Conservation (phyloP, 140 eudicot species). For the Anethum foeniculum region DNA sequence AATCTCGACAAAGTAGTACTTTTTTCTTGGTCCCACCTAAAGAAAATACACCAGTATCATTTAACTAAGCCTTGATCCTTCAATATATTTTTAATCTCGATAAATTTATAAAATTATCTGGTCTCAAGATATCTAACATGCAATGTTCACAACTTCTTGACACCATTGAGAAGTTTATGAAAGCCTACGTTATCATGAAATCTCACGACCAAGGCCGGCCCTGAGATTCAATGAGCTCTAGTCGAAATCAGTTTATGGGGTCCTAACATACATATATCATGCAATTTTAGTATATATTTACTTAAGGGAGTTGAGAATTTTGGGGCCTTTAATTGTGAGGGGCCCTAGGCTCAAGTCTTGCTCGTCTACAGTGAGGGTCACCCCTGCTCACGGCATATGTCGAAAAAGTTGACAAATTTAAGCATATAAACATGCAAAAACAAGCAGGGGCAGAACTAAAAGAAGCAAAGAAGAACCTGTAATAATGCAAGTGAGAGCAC, state of each 20-base stretch:
- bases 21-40: not conserved
- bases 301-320: too few relatives aligned
- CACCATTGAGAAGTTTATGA: not conserved
- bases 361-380: too few relatives aligned
- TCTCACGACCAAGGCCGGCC: not conserved
- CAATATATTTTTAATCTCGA: not conserved
- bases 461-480: conserved; percentile 33
- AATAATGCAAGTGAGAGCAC: conserved; percentile 69
- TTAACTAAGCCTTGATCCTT: too few relatives aligned
- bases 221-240: too few relatives aligned
- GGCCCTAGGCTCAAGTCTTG: too few relatives aligned
- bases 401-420: not conserved
- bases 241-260: too few relatives aligned
- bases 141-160: not conserved
- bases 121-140: not conserved
- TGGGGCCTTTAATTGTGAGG: too few relatives aligned
- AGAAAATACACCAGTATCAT: not conserved
- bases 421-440: not conserved
- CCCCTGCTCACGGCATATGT: not conserved
- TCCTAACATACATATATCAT: too few relatives aligned
- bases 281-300: too few relatives aligned
- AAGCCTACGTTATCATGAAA: not conserved
- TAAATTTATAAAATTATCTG: not conserved
- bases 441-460: not conserved
- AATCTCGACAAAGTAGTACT: not conserved